Percentiles rank a stretch among this genome's conserved stretches.
These are phyloP conservation scores for Nissolia schottii DNA, from an alignment of 306 rosid genomes.

Conservation along the genomic window DNA sequence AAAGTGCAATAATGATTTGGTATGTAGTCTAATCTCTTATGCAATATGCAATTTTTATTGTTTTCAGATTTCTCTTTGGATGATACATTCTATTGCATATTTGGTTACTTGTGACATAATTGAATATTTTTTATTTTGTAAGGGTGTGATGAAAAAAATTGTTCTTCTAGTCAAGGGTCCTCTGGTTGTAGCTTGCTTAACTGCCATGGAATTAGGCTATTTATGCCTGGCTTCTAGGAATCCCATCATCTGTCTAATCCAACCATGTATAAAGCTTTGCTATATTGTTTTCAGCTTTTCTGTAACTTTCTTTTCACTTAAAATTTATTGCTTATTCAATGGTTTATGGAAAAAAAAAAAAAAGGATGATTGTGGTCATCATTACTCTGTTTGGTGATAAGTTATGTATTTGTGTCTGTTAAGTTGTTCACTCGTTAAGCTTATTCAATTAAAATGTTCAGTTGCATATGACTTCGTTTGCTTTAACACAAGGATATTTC, in stretches of 20 bases:
- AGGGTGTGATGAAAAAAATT: neutral
- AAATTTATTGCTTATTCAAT: neutral
- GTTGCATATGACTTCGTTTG: conserved; percentile 13
- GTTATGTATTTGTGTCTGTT: neutral
- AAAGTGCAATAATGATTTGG: conserved; percentile 91
- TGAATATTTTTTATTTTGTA: neutral
- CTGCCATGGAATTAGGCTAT: conserved; percentile 5
- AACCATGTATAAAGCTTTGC: neutral
- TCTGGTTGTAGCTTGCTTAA: neutral
- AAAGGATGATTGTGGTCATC: neutral
- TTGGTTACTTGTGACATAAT: neutral
- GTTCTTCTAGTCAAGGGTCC: neutral
- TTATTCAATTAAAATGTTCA: neutral
- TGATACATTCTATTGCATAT: neutral
- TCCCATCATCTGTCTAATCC: neutral
- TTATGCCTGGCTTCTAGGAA: neutral
- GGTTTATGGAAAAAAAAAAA: neutral
- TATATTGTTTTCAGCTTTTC: conserved; percentile 14
- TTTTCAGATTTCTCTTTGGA: neutral
- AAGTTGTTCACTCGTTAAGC: neutral
- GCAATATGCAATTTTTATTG: neutral
- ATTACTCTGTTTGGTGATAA: conserved; percentile 19
- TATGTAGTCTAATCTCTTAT: conserved; percentile 30
- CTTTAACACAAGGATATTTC: conserved; percentile 8
- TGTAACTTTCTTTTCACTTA: neutral